A percentile compares a stretch with the other conserved stretches of the same genome.
phyloP scores from a whole-genome alignment of 1,284 basidiomycete species.

The Boletus austroedulis region DNA sequence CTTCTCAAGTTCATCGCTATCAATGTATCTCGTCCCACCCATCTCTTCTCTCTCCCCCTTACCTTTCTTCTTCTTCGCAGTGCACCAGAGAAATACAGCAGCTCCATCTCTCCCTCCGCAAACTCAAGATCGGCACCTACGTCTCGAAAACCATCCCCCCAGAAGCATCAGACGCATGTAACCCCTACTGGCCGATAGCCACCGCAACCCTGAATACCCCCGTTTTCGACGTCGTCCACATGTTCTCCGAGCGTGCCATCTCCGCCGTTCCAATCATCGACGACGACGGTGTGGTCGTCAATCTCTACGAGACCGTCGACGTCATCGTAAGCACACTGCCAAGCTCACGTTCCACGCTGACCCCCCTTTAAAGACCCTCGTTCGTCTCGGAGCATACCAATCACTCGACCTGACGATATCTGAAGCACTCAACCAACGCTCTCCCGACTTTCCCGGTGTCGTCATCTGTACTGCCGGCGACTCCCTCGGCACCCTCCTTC shows the following conservation, averaged over 20 bases:
- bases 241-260: conserved; percentile 95
- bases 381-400: conserved; percentile 93
- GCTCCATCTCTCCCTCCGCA: conserved; percentile 77
- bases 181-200: conserved; percentile 86
- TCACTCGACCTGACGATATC: conserved; percentile 93
- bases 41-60: conserved; percentile 8
- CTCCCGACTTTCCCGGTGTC: conserved; percentile 92
- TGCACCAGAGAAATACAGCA: conserved; percentile 74
- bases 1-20: conserved; percentile 98
- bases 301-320: conserved; percentile 98
- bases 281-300: conserved; percentile 89
- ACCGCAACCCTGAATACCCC: conserved; percentile 91
- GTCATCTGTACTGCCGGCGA: conserved; percentile 94
- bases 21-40: conserved; percentile 66
- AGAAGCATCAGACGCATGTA: conserved; percentile 46
- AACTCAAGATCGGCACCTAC: conserved; percentile 92
- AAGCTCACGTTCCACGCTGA: conserved; percentile 5
- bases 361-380: conserved; percentile 70
- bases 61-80: conserved; percentile 34
- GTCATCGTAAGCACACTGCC: conserved; percentile 68
- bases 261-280: conserved; percentile 97
- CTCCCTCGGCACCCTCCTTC: conserved; percentile 89
- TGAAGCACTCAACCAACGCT: conserved; percentile 88
- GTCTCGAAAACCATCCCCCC: conserved; percentile 52
- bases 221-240: conserved; percentile 98